phyloP scores from a whole-genome alignment of 768 basidiomycete species.

The Mrakia frigida region DNA sequence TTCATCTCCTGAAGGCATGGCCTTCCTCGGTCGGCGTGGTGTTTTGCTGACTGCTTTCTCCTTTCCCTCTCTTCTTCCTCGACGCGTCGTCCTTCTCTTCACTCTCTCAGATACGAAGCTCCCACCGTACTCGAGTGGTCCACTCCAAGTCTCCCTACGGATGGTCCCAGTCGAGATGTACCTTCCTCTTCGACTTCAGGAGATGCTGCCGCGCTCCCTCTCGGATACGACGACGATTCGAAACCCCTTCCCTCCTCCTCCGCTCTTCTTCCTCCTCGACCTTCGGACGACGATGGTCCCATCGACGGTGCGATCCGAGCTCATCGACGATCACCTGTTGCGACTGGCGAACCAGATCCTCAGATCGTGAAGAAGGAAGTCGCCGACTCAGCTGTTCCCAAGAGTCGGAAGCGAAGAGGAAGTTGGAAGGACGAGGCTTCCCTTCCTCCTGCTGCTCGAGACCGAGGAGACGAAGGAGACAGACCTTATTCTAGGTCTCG shows the following conservation, averaged over 20 bases:
- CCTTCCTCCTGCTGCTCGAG: slow-evolving; percentile 12
- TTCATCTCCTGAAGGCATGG: neutral
- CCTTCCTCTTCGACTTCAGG: neutral
- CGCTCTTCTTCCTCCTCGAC: no score
- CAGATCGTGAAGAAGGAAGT: neutral
- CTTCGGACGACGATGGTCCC: no score
- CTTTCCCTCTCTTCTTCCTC: neutral
- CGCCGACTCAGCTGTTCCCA: neutral
- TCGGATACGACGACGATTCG: no score
- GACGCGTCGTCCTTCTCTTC: neutral
- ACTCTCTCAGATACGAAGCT: slow-evolving; percentile 18
- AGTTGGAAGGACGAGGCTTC: slow-evolving; percentile 2
- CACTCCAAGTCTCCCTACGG: neutral
- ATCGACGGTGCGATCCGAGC: no score
- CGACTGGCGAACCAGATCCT: no score
- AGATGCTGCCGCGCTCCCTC: no score
- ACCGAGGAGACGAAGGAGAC: neutral
- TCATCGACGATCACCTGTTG: no score
- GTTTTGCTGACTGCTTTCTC: neutral
- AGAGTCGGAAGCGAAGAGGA: slow-evolving; percentile 13
- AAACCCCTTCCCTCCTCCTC: neutral
- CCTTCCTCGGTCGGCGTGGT: neutral
- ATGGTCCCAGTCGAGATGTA: neutral
- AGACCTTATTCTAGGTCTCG: no score
- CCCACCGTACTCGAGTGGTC: slow-evolving; percentile 9